A percentile compares a stretch with the other conserved stretches of the same genome.
Conservation (phyloP, 2,329 filamentous ascomycete genomes). For the Sporothrix schenckii region DNA sequence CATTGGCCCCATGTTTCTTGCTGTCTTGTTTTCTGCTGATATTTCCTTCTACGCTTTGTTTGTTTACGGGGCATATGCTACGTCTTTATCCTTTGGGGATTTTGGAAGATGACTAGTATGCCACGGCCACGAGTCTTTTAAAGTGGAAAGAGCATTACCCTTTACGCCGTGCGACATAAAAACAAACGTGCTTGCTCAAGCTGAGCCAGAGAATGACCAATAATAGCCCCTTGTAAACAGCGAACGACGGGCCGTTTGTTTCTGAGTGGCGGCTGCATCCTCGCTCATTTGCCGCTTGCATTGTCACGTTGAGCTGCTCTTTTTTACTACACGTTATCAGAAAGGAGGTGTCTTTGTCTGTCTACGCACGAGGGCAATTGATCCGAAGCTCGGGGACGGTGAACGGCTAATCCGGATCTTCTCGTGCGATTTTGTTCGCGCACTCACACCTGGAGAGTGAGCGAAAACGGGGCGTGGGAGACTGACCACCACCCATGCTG, state of each 20-base stretch:
- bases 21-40: background rate
- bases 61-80: slow-evolving; percentile 15
- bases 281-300: background rate
- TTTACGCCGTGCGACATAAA: background rate
- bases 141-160: too few relatives aligned
- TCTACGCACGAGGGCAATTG: background rate
- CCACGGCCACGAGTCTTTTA: too few relatives aligned
- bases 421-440: background rate
- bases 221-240: slow-evolving; percentile 2
- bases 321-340: background rate
- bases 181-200: background rate
- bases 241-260: background rate
- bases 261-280: background rate
- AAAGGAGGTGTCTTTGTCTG: background rate
- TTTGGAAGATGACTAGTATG: too few relatives aligned
- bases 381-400: background rate
- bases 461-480: background rate
- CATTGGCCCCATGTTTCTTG: background rate
- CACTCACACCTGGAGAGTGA: background rate
- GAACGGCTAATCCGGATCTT: slow-evolving; percentile 6
- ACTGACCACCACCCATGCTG: slow-evolving; percentile 11
- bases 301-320: background rate
- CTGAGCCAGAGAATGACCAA: background rate
- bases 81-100: too few relatives aligned
- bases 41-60: background rate